Evolutionary conservation across 225 moss, liverwort and hornwort genomes (phyloP).

Genomic region (Polytrichum commune): DNA sequence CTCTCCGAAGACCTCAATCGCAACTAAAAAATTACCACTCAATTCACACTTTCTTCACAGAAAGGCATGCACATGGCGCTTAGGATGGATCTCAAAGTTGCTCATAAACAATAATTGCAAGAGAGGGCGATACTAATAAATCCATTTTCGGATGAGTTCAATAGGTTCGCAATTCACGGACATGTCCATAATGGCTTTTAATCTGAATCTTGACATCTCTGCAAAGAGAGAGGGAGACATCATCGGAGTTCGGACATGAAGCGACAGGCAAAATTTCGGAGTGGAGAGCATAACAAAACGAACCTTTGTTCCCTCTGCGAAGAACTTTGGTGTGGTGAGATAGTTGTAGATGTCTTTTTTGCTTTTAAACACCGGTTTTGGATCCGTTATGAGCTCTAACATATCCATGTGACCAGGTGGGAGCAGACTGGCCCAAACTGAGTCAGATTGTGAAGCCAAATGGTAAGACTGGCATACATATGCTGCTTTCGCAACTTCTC

Average conservation of each 20-base stretch:
- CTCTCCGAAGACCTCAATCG: too few relatives aligned
- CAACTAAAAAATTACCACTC: too few relatives aligned
- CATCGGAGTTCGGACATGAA: background rate
- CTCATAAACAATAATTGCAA: too few relatives aligned
- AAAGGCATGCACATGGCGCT: too few relatives aligned
- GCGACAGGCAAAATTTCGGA: background rate
- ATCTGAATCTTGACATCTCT: too few relatives aligned
- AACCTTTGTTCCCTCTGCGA: constrained; percentile 26
- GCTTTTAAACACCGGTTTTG: constrained; percentile 7
- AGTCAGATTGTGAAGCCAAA: constrained; percentile 32
- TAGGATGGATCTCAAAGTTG: too few relatives aligned
- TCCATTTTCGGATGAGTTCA: too few relatives aligned
- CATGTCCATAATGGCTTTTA: too few relatives aligned
- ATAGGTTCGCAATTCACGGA: too few relatives aligned
- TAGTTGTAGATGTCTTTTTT: constrained; percentile 25
- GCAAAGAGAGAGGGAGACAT: background rate
- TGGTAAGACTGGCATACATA: constrained; percentile 34
- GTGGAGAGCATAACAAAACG: background rate
- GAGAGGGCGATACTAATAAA: too few relatives aligned
- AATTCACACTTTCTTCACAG: too few relatives aligned
- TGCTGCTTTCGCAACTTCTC: constrained; percentile 25
- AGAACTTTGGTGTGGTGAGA: constrained; percentile 20
- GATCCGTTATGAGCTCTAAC: constrained; percentile 19
- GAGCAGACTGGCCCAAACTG: constrained; percentile 28
- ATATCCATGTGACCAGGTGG: constrained; percentile 20